Evolutionary conservation across 2,329 filamentous ascomycete species (phyloP).

Genomic region (Arthrobotrys entomopaga): DNA sequence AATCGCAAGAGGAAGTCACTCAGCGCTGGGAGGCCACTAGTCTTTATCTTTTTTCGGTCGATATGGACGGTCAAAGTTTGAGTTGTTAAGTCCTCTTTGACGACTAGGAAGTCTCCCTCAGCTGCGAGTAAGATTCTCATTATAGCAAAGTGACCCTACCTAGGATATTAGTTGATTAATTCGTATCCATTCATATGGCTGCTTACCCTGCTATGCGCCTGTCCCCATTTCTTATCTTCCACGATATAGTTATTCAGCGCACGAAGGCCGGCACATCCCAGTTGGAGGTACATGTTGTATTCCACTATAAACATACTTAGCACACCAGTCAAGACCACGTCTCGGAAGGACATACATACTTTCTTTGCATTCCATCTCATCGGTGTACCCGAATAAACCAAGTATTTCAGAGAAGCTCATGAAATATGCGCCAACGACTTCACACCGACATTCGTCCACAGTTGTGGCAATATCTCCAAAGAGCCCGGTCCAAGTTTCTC

Average conservation of each 20-base stretch:
- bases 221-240: slow-evolving; percentile 77
- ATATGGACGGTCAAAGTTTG: slow-evolving; percentile 72
- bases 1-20: slow-evolving; percentile 88
- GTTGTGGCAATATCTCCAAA: slow-evolving; percentile 87
- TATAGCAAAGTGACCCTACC: slow-evolving; percentile 24
- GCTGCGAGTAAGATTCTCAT: slow-evolving; percentile 62
- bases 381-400: slow-evolving; percentile 77
- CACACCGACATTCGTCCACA: slow-evolving; percentile 94
- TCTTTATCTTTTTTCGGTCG: slow-evolving; percentile 86
- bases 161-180: not conserved
- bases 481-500: slow-evolving; percentile 92
- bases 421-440: slow-evolving; percentile 91
- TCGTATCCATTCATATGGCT: slow-evolving; percentile 65
- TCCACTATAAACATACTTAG: slow-evolving; percentile 11
- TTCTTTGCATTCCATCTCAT: slow-evolving; percentile 7
- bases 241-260: slow-evolving; percentile 14
- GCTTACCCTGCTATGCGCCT: slow-evolving; percentile 79
- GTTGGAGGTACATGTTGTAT: slow-evolving; percentile 27
- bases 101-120: slow-evolving; percentile 75
- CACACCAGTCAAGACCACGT: not conserved
- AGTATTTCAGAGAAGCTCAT: slow-evolving; percentile 88
- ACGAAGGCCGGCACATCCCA: slow-evolving; percentile 16
- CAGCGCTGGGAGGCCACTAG: slow-evolving; percentile 82
- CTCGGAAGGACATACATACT: slow-evolving; percentile 6
- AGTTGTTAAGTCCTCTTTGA: slow-evolving; percentile 64